Evolutionary conservation across 2,329 filamentous ascomycete species (phyloP), one percentile per base, ranked within the genome.

Genomic region (Diaporthe sp.): DNA sequence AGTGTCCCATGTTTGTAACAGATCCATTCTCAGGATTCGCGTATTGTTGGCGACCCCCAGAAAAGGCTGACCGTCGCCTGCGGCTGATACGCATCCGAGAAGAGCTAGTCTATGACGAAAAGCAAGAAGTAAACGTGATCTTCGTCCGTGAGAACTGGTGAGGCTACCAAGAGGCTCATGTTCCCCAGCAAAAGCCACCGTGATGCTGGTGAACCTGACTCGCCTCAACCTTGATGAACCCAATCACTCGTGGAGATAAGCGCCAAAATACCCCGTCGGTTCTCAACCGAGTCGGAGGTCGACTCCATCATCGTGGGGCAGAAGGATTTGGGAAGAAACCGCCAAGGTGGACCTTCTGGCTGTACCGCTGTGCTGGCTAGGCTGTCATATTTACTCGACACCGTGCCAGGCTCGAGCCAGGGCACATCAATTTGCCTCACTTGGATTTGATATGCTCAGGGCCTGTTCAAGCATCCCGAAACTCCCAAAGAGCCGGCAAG

Each of bases 1-100:
- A 67, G 63, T 51, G 63, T 37, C 44, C 44, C 44, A 67, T 15
- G 31, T 15, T 37, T 67, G 63, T 37, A 13, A 51, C 44, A 51
- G 28, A 34, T 31, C 44, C 63, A 67, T 67, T 34, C 3, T 4
- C 7, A 13, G 44, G 20, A 5, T 31, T 37, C 3, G 10, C 15
- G 5, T 5, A 15, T 15, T 5, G 10, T 15, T n/a, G 28, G 25
- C 15, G 6, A 8, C 25, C 9, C 20, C 1, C 7, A 20, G 17
- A 34, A 49, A 17, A 42, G 4, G 1, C 28, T 47, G n/a, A n/a
- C n/a, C 3, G 12, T 67, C 17, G 61, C 2, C 25, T 34, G 22
- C 28, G 61, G 61, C 61, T 49, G 25, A 49, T 12, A 34, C 17
- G 12, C 8, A n/a, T 7, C 15, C 15, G 28, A n/a, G 17, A 65